A percentile compares a stretch with the other conserved stretches of the same genome.
These are phyloP conservation scores for Parsonsia alboflavescens DNA, from an alignment of 257 asterid genomes.

Conservation along the genomic window DNA sequence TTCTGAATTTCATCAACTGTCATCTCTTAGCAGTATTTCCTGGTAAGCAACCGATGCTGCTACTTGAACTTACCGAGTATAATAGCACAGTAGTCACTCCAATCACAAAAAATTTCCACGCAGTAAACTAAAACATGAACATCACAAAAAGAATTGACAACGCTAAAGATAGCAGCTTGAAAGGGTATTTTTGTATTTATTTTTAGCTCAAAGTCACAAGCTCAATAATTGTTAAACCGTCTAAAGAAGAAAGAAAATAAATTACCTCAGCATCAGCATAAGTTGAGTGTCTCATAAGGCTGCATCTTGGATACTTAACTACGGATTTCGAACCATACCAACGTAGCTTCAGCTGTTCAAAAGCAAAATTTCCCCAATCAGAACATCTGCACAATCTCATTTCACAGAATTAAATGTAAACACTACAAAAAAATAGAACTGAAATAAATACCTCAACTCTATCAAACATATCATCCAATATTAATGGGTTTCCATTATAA, in stretches of 20 bases:
- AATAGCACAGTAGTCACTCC: no score
- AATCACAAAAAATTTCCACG: no score
- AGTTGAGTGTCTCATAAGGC: constrained; percentile 81
- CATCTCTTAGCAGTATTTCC: neutral
- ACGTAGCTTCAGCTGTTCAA: constrained; percentile 67
- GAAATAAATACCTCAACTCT: constrained; percentile 63
- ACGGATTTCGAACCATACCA: constrained; percentile 84
- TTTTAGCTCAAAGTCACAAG: neutral
- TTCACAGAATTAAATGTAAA: constrained; percentile 6
- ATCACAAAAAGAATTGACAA: neutral
- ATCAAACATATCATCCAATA: constrained; percentile 94
- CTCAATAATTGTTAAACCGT: neutral
- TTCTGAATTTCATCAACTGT: neutral
- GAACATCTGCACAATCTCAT: constrained; percentile 7
- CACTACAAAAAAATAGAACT: neutral
- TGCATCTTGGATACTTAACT: constrained; percentile 93
- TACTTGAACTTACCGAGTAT: neutral
- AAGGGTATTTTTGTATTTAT: neutral
- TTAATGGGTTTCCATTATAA: constrained; percentile 84
- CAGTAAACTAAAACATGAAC: neutral
- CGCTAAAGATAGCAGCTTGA: neutral
- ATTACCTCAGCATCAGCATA: constrained; percentile 97
- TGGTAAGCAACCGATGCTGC: neutral
- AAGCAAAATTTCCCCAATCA: constrained; percentile 7
- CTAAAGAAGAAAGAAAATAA: constrained; percentile 16